Evolutionary conservation across 179 eudicot genomes (phyloP).

Genomic region (Patellifolia procumbens): DNA sequence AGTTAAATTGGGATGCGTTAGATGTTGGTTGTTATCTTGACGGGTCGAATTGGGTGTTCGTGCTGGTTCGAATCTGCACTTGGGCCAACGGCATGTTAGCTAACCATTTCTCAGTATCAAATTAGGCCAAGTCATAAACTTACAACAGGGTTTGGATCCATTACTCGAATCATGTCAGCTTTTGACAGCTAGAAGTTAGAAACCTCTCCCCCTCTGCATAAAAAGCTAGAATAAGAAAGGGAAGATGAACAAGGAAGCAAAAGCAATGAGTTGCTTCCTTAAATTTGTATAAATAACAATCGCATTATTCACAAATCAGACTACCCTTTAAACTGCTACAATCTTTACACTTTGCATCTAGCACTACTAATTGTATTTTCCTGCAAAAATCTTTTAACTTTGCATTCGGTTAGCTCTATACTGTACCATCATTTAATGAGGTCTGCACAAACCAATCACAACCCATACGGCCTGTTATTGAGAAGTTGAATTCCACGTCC

Average conservation of each 20-base stretch:
- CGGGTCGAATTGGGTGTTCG: no score
- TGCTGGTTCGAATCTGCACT: no score
- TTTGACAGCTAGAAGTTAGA: no score
- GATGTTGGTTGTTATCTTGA: no score
- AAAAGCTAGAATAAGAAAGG: no score
- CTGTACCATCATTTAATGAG: not conserved
- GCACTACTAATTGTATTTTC: not conserved
- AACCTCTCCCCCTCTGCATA: no score
- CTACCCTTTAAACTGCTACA: not conserved
- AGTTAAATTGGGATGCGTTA: no score
- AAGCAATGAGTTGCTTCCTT: constrained; percentile 1
- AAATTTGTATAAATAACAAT: constrained; percentile 11
- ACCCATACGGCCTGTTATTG: constrained; percentile 14
- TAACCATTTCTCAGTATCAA: no score
- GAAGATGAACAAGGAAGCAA: not conserved
- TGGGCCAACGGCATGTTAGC: no score
- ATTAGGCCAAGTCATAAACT: no score
- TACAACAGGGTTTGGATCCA: no score
- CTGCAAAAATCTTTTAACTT: not conserved
- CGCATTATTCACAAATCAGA: constrained; percentile 18
- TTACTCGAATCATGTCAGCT: no score
- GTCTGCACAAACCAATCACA: not conserved
- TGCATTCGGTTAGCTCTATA: constrained; percentile 16
- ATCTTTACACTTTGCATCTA: not conserved
- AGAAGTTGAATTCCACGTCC: constrained; percentile 19